These are phyloP conservation scores for Aspergillus fumigatus DNA, from an alignment of 2,329 filamentous ascomycete genomes.

Conservation along the genomic window DNA sequence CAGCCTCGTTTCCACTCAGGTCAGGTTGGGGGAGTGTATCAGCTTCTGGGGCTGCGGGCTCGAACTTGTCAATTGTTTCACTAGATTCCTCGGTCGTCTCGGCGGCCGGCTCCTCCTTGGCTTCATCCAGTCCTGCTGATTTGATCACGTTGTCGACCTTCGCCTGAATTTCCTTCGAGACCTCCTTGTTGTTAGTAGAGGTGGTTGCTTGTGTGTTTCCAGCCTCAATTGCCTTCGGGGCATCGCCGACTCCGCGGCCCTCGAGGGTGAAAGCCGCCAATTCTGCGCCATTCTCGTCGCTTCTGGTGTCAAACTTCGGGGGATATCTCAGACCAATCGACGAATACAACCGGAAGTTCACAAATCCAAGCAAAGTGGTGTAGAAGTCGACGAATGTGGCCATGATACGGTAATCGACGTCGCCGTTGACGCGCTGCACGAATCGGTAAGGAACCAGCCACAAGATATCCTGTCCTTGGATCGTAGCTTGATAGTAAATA, in stretches of 20 bases:
- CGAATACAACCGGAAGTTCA: constrained; percentile 94
- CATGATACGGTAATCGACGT: constrained; percentile 99
- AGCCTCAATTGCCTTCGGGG: constrained; percentile 49
- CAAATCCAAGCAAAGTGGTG: constrained; percentile 89
- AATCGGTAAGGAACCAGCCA: constrained; percentile 99
- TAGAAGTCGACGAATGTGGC: constrained; percentile 99
- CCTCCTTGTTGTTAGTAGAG: constrained; percentile 49
- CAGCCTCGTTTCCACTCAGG: constrained; percentile 60
- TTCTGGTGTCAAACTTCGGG: constrained; percentile 81
- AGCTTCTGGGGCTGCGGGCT: constrained; percentile 75
- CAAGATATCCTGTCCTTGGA: constrained; percentile 92
- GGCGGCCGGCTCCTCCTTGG: constrained; percentile 40
- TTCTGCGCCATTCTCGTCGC: constrained; percentile 86
- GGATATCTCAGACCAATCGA: constrained; percentile 89
- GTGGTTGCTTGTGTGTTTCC: constrained; percentile 50
- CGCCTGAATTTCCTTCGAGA: constrained; percentile 66
- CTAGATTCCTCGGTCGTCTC: constrained; percentile 48
- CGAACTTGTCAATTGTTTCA: constrained; percentile 83
- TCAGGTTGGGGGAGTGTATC: constrained; percentile 81
- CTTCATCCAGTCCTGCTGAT: constrained; percentile 37
- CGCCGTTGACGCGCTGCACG: constrained; percentile 87
- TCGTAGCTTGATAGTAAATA: constrained; percentile 97
- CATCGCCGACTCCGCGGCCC: constrained; percentile 56
- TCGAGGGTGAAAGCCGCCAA: constrained; percentile 88
- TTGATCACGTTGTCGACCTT: constrained; percentile 57